Percentiles rank a stretch among this genome's conserved stretches.
phyloP scores from a whole-genome alignment of 805 yeast genomes.

The Starmerella sp. region DNA sequence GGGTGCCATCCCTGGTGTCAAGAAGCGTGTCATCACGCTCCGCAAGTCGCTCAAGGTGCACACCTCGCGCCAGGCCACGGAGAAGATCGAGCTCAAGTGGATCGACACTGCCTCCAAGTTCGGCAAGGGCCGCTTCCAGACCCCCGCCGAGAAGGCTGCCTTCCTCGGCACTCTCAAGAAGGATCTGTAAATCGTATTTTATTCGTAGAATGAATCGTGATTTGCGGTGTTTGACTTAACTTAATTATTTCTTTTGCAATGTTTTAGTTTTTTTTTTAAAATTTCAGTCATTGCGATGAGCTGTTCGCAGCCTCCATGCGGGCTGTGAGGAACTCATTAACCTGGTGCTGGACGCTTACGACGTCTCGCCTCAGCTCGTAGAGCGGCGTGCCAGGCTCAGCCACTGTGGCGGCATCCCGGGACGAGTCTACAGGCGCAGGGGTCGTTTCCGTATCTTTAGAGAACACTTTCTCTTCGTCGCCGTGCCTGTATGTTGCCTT shows the following conservation, averaged over 20 bases:
- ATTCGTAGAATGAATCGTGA: not conserved
- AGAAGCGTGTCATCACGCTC: slow-evolving; percentile 97
- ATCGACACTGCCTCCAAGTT: slow-evolving; percentile 99
- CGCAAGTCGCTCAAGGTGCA: slow-evolving; percentile 97
- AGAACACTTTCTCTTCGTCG: slow-evolving; percentile 12
- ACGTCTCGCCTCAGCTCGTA: slow-evolving; percentile 19
- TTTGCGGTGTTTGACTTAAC: not conserved
- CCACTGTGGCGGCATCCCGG: slow-evolving; percentile 18
- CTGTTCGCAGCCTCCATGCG: slow-evolving; percentile 12
- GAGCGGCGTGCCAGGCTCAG: slow-evolving; percentile 15
- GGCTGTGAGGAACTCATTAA: slow-evolving; percentile 20
- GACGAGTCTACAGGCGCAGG: slow-evolving; percentile 10
- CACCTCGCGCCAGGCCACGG: slow-evolving; percentile 95
- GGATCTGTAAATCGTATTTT: slow-evolving; percentile 44
- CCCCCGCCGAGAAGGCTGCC: slow-evolving; percentile 99
- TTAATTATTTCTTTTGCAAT: not conserved
- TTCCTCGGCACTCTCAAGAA: slow-evolving; percentile 99
- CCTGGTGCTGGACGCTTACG: slow-evolving; percentile 21
- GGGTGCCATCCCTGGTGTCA: slow-evolving; percentile 99
- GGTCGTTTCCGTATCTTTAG: slow-evolving; percentile 2
- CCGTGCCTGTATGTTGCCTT: slow-evolving; percentile 13
- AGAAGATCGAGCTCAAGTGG: slow-evolving; percentile 96
- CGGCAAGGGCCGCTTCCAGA: slow-evolving; percentile 99
- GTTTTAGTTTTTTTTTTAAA: not conserved
- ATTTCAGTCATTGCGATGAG: not conserved